Evolutionary conservation across 768 basidiomycete genomes (phyloP).

Genomic region (Leccinum broughii): DNA sequence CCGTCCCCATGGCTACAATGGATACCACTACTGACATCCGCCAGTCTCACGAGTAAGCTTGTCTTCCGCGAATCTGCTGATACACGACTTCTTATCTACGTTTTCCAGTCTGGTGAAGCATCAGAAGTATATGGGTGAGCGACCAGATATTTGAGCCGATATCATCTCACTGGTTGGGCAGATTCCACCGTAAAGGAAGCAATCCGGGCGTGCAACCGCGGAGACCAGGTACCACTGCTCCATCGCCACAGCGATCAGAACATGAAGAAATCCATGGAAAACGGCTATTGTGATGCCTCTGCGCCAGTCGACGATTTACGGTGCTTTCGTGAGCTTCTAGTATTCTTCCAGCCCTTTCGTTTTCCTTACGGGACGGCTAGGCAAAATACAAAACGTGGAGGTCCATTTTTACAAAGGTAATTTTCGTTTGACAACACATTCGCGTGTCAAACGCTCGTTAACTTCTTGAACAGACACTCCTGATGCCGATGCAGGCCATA

Average conservation of each 20-base stretch:
- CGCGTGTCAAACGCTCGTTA: background rate
- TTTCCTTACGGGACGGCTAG: conserved; percentile 32
- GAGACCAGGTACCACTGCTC: no score
- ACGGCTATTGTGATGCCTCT: conserved; percentile 76
- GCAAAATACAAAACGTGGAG: conserved; percentile 54
- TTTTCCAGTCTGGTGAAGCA: conserved; percentile 31
- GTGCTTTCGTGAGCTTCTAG: conserved; percentile 45
- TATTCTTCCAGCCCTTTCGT: background rate
- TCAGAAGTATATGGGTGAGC: conserved; percentile 39
- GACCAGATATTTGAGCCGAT: background rate
- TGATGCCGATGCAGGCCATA: conserved; percentile 37
- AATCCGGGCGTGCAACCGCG: background rate
- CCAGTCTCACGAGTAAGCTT: background rate
- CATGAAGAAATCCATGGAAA: conserved; percentile 53
- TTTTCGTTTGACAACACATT: background rate
- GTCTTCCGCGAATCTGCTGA: background rate
- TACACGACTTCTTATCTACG: conserved; percentile 23
- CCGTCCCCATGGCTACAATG: no score
- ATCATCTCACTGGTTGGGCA: background rate
- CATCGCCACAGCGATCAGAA: conserved; percentile 62
- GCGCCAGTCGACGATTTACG: conserved; percentile 57
- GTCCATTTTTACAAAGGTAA: conserved; percentile 60
- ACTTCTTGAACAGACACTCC: conserved; percentile 44
- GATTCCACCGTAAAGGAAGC: background rate
- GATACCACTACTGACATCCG: background rate